Conservation (phyloP, 345 rosid genomes). For the Rhizophora mangle region DNA sequence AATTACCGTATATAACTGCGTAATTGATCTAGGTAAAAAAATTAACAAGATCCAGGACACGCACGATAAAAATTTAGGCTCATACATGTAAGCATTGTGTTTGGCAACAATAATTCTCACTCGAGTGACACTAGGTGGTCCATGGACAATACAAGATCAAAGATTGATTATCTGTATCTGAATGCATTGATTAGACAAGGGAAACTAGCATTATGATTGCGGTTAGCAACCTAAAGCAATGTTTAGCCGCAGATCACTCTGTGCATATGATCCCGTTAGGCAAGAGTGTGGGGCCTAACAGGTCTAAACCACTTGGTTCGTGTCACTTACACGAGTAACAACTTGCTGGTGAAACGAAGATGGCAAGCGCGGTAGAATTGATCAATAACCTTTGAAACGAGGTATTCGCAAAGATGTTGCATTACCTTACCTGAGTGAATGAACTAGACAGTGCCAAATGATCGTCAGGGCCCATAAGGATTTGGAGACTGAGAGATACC, state of each 20-base stretch:
- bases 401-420: slow-evolving; percentile 20
- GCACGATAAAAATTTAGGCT: neutral
- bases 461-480: slow-evolving; percentile 38
- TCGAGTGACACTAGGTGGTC: slow-evolving; percentile 8
- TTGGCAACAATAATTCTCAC: slow-evolving; percentile 4
- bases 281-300: neutral
- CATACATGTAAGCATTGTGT: neutral
- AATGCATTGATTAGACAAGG: slow-evolving; percentile 8
- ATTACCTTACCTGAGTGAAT: slow-evolving; percentile 26
- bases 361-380: slow-evolving; percentile 9
- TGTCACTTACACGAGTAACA: slow-evolving; percentile 14
- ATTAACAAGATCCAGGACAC: neutral
- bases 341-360: slow-evolving; percentile 30
- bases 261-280: too few species aligned
- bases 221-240: too few species aligned
- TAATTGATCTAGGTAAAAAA: neutral
- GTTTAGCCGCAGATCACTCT: too few species aligned
- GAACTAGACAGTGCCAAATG: slow-evolving; percentile 32
- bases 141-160: neutral
- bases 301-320: neutral
- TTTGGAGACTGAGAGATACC: slow-evolving; percentile 38
- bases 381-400: slow-evolving; percentile 8
- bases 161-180: neutral
- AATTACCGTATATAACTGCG: neutral
- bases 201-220: neutral